A percentile compares a stretch with the other conserved stretches of the same genome.
Conservation (phyloP, 1,139 yeast genomes). For the Suhomyces kunorum region DNA sequence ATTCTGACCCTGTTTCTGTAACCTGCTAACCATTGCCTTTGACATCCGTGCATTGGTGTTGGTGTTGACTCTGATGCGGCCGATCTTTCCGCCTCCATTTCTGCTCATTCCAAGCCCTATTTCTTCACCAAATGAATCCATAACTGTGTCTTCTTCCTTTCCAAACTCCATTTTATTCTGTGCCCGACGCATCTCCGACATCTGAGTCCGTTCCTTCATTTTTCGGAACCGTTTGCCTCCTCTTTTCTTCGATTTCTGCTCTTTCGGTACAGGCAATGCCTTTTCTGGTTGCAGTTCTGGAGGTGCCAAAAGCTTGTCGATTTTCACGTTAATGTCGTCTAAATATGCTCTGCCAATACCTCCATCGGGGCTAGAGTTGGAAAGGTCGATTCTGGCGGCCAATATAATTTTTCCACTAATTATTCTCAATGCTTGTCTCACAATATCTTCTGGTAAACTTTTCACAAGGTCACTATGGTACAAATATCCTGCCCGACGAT, state of each 20-base stretch:
- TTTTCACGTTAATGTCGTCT: constrained; percentile 58
- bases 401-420: constrained; percentile 76
- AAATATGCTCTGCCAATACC: constrained; percentile 58
- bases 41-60: constrained; percentile 55
- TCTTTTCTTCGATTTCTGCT: constrained; percentile 74
- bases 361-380: constrained; percentile 50
- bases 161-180: constrained; percentile 88
- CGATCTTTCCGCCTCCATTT: constrained; percentile 29
- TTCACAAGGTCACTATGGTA: constrained; percentile 56
- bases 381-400: constrained; percentile 79
- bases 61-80: constrained; percentile 41
- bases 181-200: constrained; percentile 79
- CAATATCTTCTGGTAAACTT: constrained; percentile 55
- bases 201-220: constrained; percentile 74
- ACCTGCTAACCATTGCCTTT: constrained; percentile 51
- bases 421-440: constrained; percentile 74
- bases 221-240: constrained; percentile 84
- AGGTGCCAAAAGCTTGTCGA: constrained; percentile 75
- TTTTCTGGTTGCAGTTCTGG: constrained; percentile 70
- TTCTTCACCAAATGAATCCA: constrained; percentile 75
- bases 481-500: constrained; percentile 67
- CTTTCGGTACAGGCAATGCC: constrained; percentile 84
- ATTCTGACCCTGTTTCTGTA: constrained; percentile 23
- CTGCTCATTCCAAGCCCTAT: constrained; percentile 79
- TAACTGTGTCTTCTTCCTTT: constrained; percentile 60